Percentiles rank a stretch among this genome's conserved stretches.
Conservation (phyloP, 2,329 filamentous ascomycete genomes). For the Neocucurbitaria cava region DNA sequence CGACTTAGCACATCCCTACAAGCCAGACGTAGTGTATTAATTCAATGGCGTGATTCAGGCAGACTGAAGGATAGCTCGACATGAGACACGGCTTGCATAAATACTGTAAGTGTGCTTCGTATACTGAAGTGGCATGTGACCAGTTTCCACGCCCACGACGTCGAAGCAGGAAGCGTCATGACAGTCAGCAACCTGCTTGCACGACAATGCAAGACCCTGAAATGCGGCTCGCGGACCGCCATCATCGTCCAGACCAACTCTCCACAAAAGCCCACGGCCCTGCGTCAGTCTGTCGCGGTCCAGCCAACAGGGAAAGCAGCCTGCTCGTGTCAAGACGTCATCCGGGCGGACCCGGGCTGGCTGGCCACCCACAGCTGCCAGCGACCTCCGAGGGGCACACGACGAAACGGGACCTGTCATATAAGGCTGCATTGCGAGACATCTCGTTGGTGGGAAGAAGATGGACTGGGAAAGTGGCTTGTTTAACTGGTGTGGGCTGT, state of each 20-base stretch:
- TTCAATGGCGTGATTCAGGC: too few relatives aligned
- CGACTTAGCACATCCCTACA: too few relatives aligned
- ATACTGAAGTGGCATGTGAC: too few relatives aligned
- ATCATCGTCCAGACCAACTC: conserved; percentile 1
- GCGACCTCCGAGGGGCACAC: conserved; percentile 12
- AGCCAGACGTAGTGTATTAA: too few relatives aligned
- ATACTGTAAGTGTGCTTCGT: too few relatives aligned
- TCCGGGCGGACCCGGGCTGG: conserved; percentile 25
- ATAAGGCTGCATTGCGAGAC: conserved; percentile 1
- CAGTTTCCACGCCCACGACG: too few relatives aligned
- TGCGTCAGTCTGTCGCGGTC: conserved; percentile 6
- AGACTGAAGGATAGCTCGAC: too few relatives aligned
- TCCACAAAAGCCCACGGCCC: conserved; percentile 11
- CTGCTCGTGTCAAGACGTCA: conserved; percentile 20
- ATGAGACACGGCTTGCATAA: too few relatives aligned
- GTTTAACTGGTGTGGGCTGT: conserved; percentile 12
- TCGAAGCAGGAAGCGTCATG: not conserved
- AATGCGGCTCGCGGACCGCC: not conserved
- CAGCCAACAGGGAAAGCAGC: conserved; percentile 6
- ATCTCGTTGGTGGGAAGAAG: conserved; percentile 15
- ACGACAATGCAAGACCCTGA: conserved; percentile 12
- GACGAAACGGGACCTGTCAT: conserved; percentile 7
- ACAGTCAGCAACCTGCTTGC: not conserved
- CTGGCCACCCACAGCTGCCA: conserved; percentile 6
- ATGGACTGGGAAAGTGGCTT: not conserved